phyloP scores from a whole-genome alignment of 169 alveolate genomes.

The Ichthyophthirius multifiliis region DNA sequence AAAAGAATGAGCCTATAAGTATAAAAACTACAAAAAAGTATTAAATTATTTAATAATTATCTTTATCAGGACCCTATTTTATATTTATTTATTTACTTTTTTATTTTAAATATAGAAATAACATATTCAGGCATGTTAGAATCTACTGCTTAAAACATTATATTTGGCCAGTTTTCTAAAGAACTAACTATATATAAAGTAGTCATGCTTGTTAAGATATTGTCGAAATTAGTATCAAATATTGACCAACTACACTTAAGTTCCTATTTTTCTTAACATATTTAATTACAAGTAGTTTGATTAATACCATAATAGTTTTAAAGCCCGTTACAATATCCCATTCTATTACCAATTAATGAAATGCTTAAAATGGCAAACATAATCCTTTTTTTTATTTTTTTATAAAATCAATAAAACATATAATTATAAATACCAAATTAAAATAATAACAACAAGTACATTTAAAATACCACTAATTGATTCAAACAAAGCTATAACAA shows the following conservation, averaged over 20 bases:
- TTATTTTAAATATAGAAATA: neutral
- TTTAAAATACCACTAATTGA: conserved; percentile 74
- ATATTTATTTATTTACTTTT: neutral
- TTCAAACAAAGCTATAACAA: conserved; percentile 73
- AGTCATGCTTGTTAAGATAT: conserved; percentile 61
- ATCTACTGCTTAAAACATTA: conserved; percentile 65
- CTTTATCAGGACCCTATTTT: conserved; percentile 50
- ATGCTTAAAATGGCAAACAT: conserved; percentile 20
- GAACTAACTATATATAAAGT: conserved; percentile 72
- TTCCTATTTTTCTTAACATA: neutral
- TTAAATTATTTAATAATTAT: conserved; percentile 43
- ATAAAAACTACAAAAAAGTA: conserved; percentile 67
- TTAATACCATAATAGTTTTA: neutral
- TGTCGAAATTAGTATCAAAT: conserved; percentile 68
- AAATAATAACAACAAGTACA: conserved; percentile 42
- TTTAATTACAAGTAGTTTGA: neutral
- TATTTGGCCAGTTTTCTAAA: conserved; percentile 80
- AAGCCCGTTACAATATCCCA: neutral
- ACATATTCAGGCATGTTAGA: neutral
- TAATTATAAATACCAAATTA: neutral
- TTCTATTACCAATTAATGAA: neutral
- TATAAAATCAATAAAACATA: neutral
- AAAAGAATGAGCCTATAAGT: conserved; percentile 68
- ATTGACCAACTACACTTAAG: conserved; percentile 51
- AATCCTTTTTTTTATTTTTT: neutral